Evolutionary conservation across 1,284 basidiomycete species (phyloP).

Genomic region (Marasmius sp.): DNA sequence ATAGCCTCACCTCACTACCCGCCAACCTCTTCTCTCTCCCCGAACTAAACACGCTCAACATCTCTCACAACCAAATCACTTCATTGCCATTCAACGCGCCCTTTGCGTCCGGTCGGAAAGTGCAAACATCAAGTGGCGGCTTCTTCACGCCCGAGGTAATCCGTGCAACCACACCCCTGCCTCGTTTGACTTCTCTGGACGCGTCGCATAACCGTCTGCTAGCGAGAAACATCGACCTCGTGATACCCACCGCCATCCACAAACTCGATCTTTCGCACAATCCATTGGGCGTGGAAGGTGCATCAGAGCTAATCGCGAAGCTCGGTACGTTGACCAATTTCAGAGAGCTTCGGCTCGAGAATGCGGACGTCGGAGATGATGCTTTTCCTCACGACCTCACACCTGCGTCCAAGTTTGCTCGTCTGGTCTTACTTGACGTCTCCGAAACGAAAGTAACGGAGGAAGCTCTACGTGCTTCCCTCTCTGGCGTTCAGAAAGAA

Average conservation of each 20-base stretch:
- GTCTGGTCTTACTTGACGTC: conserved; percentile 58
- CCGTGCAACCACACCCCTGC: conserved; percentile 62
- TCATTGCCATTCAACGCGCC: conserved; percentile 62
- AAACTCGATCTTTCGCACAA: conserved; percentile 57
- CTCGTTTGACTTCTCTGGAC: conserved; percentile 57
- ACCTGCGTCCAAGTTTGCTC: conserved; percentile 39
- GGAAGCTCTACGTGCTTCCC: conserved; percentile 42
- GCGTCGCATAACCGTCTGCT: conserved; percentile 64
- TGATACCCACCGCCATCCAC: conserved; percentile 46
- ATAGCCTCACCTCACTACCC: conserved; percentile 61
- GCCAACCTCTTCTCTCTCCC: conserved; percentile 66
- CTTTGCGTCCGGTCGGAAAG: conserved; percentile 36
- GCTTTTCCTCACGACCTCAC: conserved; percentile 52
- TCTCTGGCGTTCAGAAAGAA: conserved; percentile 45
- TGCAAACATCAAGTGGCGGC: conserved; percentile 37
- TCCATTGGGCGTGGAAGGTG: conserved; percentile 41
- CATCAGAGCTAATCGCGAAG: conserved; percentile 40
- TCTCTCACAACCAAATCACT: conserved; percentile 68
- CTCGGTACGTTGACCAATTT: conserved; percentile 51
- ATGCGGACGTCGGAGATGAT: conserved; percentile 57
- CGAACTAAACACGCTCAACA: conserved; percentile 59
- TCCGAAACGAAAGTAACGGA: conserved; percentile 59
- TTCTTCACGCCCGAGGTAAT: conserved; percentile 64
- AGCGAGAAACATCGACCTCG: conserved; percentile 52
- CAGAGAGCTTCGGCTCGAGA: conserved; percentile 57